Percentiles rank a stretch among this genome's conserved stretches.
These are phyloP conservation scores for Periconia macrospinosa DNA, from an alignment of 2,329 filamentous ascomycete genomes.

Conservation along the genomic window DNA sequence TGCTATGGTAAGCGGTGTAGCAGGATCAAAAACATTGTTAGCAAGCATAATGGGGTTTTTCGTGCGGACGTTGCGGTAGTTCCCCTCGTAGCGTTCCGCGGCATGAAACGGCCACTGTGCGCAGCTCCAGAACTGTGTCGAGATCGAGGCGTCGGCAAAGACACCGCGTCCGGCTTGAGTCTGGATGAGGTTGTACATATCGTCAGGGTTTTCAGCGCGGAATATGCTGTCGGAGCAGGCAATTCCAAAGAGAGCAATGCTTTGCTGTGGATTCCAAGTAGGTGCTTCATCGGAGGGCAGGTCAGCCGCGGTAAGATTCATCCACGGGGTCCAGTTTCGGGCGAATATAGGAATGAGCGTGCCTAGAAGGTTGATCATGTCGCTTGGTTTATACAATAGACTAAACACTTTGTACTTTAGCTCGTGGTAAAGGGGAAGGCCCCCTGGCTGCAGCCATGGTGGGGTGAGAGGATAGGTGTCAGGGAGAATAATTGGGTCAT, in stretches of 20 bases:
- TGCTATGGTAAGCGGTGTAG: constrained; percentile 19
- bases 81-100: constrained; percentile 16
- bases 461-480: constrained; percentile 3
- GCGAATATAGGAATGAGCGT: constrained; percentile 2
- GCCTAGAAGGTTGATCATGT: constrained; percentile 1
- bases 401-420: constrained; percentile 9
- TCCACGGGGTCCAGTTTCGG: constrained; percentile 6
- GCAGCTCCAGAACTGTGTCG: constrained; percentile 14
- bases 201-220: constrained; percentile 13
- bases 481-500: constrained; percentile 14
- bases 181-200: constrained; percentile 11
- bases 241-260: constrained; percentile 5
- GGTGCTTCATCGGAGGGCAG: constrained; percentile 10
- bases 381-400: constrained; percentile 4
- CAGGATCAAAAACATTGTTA: constrained; percentile 16
- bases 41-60: constrained; percentile 18
- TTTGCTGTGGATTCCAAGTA: constrained; percentile 11
- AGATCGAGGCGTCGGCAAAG: constrained; percentile 10
- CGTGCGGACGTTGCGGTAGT: constrained; percentile 14
- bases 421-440: constrained; percentile 2
- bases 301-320: constrained; percentile 3
- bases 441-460: constrained; percentile 13
- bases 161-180: constrained; percentile 13
- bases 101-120: constrained; percentile 19
- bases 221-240: constrained; percentile 12